phyloP scores from a whole-genome alignment of 345 rosid genomes.

The Turnera subulata region DNA sequence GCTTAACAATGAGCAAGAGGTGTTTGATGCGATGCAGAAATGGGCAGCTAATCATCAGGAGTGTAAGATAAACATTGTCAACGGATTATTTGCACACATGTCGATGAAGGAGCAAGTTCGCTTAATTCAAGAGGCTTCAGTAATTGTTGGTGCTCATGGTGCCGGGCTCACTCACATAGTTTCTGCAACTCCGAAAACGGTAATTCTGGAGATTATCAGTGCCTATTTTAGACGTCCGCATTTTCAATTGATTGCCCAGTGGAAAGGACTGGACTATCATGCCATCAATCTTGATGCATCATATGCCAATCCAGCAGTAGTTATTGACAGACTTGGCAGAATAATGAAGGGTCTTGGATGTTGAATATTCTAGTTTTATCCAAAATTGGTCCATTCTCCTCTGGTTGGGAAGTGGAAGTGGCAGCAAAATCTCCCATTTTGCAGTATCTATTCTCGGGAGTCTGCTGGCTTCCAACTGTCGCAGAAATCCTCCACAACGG shows the following conservation, averaged over 20 bases:
- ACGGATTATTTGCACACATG: slow-evolving; percentile 91
- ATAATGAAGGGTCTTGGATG: slow-evolving; percentile 27
- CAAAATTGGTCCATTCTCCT: background rate
- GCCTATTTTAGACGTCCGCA: slow-evolving; percentile 66
- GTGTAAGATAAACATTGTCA: slow-evolving; percentile 72
- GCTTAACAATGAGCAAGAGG: slow-evolving; percentile 76
- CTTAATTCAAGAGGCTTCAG: slow-evolving; percentile 89
- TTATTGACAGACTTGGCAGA: slow-evolving; percentile 41
- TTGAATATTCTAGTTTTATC: slow-evolving; percentile 1
- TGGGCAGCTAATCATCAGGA: slow-evolving; percentile 54
- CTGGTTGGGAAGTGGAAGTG: background rate
- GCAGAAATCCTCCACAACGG: no score
- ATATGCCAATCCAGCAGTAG: slow-evolving; percentile 49
- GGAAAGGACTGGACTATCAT: slow-evolving; percentile 95
- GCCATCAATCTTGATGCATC: slow-evolving; percentile 67
- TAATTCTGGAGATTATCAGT: slow-evolving; percentile 76
- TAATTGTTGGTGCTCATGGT: slow-evolving; percentile 93
- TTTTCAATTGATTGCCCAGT: slow-evolving; percentile 67
- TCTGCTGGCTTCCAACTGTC: background rate
- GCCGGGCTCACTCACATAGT: slow-evolving; percentile 93
- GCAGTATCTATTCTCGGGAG: background rate
- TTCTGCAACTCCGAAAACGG: slow-evolving; percentile 76
- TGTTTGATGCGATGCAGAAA: slow-evolving; percentile 53
- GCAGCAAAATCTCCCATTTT: background rate
- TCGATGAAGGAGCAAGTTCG: slow-evolving; percentile 78